These are phyloP conservation scores for Bipolaris gigantea DNA, from an alignment of 2,329 filamentous ascomycete species.

Conservation along the genomic window DNA sequence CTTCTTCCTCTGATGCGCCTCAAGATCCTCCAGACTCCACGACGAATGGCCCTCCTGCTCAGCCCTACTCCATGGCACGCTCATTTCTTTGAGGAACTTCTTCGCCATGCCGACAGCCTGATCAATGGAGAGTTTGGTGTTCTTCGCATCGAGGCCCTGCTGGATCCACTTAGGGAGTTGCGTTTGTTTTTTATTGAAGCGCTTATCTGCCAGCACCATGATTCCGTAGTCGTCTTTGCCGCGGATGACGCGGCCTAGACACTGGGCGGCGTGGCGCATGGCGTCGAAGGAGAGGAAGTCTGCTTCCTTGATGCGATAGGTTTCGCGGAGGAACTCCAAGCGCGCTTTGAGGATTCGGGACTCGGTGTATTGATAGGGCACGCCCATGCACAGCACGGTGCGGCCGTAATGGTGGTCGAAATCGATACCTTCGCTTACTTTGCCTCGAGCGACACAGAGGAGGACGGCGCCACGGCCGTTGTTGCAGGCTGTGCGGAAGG, in stretches of 20 bases:
- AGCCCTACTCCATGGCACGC: conserved; percentile 78
- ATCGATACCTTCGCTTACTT: conserved; percentile 97
- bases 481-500: conserved; percentile 95
- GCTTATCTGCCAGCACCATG: conserved; percentile 94
- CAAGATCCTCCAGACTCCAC: conserved; percentile 81
- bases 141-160: conserved; percentile 79
- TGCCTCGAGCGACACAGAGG: conserved; percentile 92
- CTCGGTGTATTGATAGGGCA: conserved; percentile 98
- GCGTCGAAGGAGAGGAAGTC: conserved; percentile 98
- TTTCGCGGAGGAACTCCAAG: conserved; percentile 94
- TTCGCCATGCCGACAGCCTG: conserved; percentile 90
- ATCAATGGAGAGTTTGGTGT: conserved; percentile 89
- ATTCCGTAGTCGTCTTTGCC: conserved; percentile 99
- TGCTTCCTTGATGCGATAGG: conserved; percentile 93
- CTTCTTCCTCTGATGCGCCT: conserved; percentile 74
- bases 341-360: conserved; percentile 94
- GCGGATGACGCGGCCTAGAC: conserved; percentile 87
- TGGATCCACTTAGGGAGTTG: conserved; percentile 98
- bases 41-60: conserved; percentile 92
- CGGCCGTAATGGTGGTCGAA: conserved; percentile 98
- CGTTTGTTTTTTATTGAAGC: conserved; percentile 86
- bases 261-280: conserved; percentile 98
- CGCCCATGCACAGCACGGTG: conserved; percentile 92
- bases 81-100: conserved; percentile 88
- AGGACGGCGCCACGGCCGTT: conserved; percentile 93